phyloP scores from a whole-genome alignment of 1,284 basidiomycete genomes.

The Cutaneotrichosporon cutaneum region DNA sequence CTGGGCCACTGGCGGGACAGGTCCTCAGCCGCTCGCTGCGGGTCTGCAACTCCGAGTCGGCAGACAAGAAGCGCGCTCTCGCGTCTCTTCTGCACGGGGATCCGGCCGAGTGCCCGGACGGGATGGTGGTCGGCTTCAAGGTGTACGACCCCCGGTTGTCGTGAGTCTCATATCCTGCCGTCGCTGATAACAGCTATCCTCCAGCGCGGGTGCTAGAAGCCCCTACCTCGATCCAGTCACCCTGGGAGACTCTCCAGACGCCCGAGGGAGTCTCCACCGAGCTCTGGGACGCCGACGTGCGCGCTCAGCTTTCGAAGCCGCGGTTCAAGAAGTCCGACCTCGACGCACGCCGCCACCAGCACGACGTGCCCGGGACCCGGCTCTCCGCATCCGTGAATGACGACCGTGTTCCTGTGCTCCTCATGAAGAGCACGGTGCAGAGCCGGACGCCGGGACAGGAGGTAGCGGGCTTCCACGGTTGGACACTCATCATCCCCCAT shows the following conservation, averaged over 20 bases:
- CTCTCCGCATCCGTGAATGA: slow-evolving; percentile 69
- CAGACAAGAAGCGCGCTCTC: slow-evolving; percentile 72
- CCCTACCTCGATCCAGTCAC: neutral
- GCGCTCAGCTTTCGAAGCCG: slow-evolving; percentile 62
- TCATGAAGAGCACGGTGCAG: slow-evolving; percentile 73
- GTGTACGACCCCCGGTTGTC: slow-evolving; percentile 67
- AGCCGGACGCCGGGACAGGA: slow-evolving; percentile 14
- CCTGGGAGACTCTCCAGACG: slow-evolving; percentile 1
- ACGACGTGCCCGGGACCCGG: slow-evolving; percentile 69
- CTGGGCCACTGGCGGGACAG: slow-evolving; percentile 77
- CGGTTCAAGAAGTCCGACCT: slow-evolving; percentile 77
- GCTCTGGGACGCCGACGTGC: slow-evolving; percentile 67
- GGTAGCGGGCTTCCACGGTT: slow-evolving; percentile 64
- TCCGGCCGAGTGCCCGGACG: slow-evolving; percentile 65
- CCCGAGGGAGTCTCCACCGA: neutral
- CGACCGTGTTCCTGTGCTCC: slow-evolving; percentile 73
- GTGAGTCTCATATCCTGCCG: slow-evolving; percentile 24
- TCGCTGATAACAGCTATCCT: slow-evolving; percentile 30
- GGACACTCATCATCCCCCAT: slow-evolving; percentile 75
- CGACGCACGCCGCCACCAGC: slow-evolving; percentile 72
- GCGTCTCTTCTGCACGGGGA: slow-evolving; percentile 61
- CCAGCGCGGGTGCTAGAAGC: slow-evolving; percentile 19
- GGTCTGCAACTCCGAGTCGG: slow-evolving; percentile 59
- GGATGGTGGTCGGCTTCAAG: slow-evolving; percentile 71
- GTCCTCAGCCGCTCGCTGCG: slow-evolving; percentile 71